Evolutionary conservation across 2,329 filamentous ascomycete genomes (phyloP), one percentile per base, ranked within the genome.

Genomic region (Trichoderma koningiopsis): DNA sequence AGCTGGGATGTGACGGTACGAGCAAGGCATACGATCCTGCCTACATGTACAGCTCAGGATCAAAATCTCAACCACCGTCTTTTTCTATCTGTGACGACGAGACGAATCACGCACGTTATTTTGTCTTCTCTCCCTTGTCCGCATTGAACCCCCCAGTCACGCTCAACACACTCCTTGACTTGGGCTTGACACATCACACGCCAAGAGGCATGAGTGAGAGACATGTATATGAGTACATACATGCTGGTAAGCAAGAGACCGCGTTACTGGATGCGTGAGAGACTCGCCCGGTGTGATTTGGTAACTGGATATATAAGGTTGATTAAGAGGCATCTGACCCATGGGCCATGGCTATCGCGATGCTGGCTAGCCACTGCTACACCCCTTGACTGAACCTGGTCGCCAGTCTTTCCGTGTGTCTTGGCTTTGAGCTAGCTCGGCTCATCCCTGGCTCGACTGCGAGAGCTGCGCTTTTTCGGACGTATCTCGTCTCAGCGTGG

Each of bases 21-120:
- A n/a, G 27, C 62, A 43, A 65, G 62, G 62, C 62, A 65, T 55
- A 55, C 56, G 62, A 65, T 65, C 62, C 62, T 65, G 62, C 62
- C 62, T 56, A 56, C 62, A 56, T 56, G 49, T 37, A 40, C 31
- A 55, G 61, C 52, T 64, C 61, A 49, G 47, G n/a, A 49, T 22
- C 43, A 52, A 63, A 63, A 29, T 24, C 49, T 31, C 43, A 24
- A 64, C 35, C 49, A 55, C 49, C 61, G 33, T 55, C 47, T 22
- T 64, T 64, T 10, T 27, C 57, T 10, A 22, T 0, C 43, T 61
- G 59, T 49, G 47, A 24, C 29, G 11, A 43, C 61, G 62, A 55
- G 16, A 43, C 61, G 62, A 56, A 57, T 65, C 62, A 65, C 52
- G 40, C 27, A 29, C 49, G 52, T 35, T 27, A n/a, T 47, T 35